Evolutionary conservation across 805 yeast genomes (phyloP).

Genomic region (Nakazawaea pomicola): DNA sequence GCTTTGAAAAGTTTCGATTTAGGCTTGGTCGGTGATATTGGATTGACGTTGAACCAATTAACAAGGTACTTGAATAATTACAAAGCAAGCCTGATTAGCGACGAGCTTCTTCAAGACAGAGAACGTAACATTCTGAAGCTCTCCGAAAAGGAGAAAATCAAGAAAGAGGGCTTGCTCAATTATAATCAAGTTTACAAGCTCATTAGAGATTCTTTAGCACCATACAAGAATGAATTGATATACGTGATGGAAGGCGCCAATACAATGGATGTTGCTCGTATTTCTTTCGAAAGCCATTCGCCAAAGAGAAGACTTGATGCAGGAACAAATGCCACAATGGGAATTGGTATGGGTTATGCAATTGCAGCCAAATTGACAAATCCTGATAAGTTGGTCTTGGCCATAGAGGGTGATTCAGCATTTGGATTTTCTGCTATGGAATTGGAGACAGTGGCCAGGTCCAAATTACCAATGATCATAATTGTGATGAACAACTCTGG

Average conservation of each 20-base stretch:
- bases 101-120: conserved; percentile 23
- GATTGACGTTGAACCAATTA: conserved; percentile 34
- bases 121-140: conserved; percentile 28
- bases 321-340: conserved; percentile 78
- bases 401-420: conserved; percentile 74
- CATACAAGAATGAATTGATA: conserved; percentile 28
- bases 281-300: conserved; percentile 46
- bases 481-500: conserved; percentile 74
- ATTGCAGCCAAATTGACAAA: conserved; percentile 49
- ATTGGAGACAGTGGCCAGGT: conserved; percentile 61
- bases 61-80: conserved; percentile 20
- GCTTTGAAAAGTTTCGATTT: conserved; percentile 27
- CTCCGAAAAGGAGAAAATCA: conserved; percentile 24
- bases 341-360: conserved; percentile 67
- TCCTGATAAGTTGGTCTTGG: conserved; percentile 42
- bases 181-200: conserved; percentile 52
- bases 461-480: conserved; percentile 46
- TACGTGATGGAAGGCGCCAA: conserved; percentile 70
- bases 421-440: conserved; percentile 74
- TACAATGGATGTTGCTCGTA: conserved; percentile 68
- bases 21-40: conserved; percentile 56
- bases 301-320: conserved; percentile 62
- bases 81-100: conserved; percentile 28
- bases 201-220: conserved; percentile 35
- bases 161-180: conserved; percentile 25